Evolutionary conservation across 1,284 basidiomycete genomes (phyloP).

Genomic region (Acaromyces ingoldii): DNA sequence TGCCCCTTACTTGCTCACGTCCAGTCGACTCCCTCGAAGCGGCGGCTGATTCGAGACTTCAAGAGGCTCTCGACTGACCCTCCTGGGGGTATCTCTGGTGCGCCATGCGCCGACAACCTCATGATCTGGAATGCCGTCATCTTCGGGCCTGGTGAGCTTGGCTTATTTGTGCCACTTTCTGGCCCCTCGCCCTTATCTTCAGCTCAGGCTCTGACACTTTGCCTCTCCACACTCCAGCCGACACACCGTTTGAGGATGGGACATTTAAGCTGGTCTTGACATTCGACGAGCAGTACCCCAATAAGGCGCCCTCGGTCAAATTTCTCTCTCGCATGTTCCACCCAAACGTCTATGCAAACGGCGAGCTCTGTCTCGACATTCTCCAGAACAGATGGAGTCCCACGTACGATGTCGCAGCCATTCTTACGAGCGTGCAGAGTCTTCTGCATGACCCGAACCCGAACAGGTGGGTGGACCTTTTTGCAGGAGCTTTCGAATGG

Average conservation of each 20-base stretch:
- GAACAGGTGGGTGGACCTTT: conserved; percentile 58
- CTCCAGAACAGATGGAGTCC: conserved; percentile 97
- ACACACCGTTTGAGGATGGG: conserved; percentile 97
- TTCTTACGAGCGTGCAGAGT: conserved; percentile 91
- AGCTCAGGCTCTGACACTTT: conserved; percentile 16
- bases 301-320: conserved; percentile 94
- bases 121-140: conserved; percentile 99
- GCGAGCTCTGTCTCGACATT: conserved; percentile 95
- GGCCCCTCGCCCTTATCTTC: neutral
- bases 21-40: conserved; percentile 49
- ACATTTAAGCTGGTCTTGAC: conserved; percentile 93
- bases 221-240: conserved; percentile 59
- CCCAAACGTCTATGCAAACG: conserved; percentile 96
- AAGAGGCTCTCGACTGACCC: conserved; percentile 90
- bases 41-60: conserved; percentile 58
- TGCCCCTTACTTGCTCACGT: neutral
- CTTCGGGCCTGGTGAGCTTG: conserved; percentile 83
- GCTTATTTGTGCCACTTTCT: neutral
- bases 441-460: conserved; percentile 96
- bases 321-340: conserved; percentile 98
- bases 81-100: conserved; percentile 90
- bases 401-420: conserved; percentile 96
- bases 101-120: conserved; percentile 94
- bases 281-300: conserved; percentile 96
- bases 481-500: neutral